Base-by-base conservation (phyloP, 169 alveolate species). In the Cryptosporidium sp. region DNA sequence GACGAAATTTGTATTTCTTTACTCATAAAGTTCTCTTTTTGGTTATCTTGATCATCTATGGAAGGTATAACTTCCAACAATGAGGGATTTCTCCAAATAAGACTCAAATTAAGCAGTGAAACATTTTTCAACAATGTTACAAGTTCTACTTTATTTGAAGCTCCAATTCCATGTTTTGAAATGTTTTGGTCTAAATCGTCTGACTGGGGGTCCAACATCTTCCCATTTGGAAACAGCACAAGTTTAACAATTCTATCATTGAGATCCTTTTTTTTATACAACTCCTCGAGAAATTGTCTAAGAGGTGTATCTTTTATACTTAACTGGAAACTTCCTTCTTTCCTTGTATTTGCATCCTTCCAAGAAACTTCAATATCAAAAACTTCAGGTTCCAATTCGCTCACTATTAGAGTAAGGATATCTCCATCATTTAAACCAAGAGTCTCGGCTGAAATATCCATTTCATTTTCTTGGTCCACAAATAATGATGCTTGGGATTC, bases 21-120 rank as follows among this genome's bases (percentile, higher is more conserved):
- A 8, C 39, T 31, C 12, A 62, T 0, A 14, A 35, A 65, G 33
- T 33, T 37, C 72, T 33, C 72, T 10, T 33, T 61, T 33, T 44
- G 18, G 37, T 73, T 21, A 10, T 39, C 65, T 23, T 62, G 18
- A 8, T 80, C 73, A 62, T 29, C 33, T 37, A 65, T 35, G 10
- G 56, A 23, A 16, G 89, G 89, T 2, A 65, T 65, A 5, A 80
- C 31, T 1, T 60, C 42, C 14, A 80, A 16, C 1, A 80, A 23
- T 10, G 80, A 80, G 37, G 89, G 89, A 37, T 26, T 61, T 39
- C 69, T 80, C 89, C 89, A 80, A 29, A 62, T 23, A 33, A 80
- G 51, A 10, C 21, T 80, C 70, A 80, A 23, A 62, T 35, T 61
- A 1, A 80, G 39, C 0, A 29, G 0, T 39, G 61, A 35, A 6